Percentiles rank a stretch among this genome's conserved stretches.
These are phyloP conservation scores for Ogataea ramenticola DNA, from an alignment of 805 yeast genomes.

Conservation along the genomic window DNA sequence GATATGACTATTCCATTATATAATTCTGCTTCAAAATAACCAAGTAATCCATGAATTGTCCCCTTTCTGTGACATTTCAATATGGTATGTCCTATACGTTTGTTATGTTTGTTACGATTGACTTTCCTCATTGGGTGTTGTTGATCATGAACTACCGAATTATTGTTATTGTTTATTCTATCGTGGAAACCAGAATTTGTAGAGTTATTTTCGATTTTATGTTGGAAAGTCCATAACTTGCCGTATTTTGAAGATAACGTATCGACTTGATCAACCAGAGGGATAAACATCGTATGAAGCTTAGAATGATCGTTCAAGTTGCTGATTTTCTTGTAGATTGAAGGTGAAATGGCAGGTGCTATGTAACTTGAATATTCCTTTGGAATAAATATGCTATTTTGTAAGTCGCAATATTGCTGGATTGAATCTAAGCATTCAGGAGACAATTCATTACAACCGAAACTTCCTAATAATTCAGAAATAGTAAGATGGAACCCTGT, in stretches of 20 bases:
- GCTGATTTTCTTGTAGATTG: slow-evolving; percentile 32
- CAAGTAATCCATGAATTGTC: slow-evolving; percentile 65
- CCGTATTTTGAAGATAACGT: slow-evolving; percentile 39
- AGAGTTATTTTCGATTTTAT: too few species aligned
- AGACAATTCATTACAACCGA: slow-evolving; percentile 85
- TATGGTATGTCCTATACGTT: slow-evolving; percentile 15
- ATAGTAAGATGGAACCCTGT: slow-evolving; percentile 50
- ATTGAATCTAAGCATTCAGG: slow-evolving; percentile 67
- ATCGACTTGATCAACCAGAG: slow-evolving; percentile 28
- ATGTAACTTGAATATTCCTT: slow-evolving; percentile 48
- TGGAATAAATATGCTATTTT: slow-evolving; percentile 56
- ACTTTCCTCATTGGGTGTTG: background rate
- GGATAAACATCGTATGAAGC: slow-evolving; percentile 22
- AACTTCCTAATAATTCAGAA: slow-evolving; percentile 81
- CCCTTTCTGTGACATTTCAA: slow-evolving; percentile 43
- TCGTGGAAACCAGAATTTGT: too few species aligned
- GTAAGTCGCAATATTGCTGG: slow-evolving; percentile 33
- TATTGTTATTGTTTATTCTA: background rate
- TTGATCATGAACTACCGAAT: background rate
- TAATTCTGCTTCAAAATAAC: slow-evolving; percentile 66
- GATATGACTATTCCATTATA: slow-evolving; percentile 52
- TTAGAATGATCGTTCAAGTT: slow-evolving; percentile 5
- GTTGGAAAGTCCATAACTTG: slow-evolving; percentile 55
- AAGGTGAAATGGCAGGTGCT: slow-evolving; percentile 63
- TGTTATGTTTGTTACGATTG: slow-evolving; percentile 10